Conservation (phyloP, 495 filamentous ascomycete genomes). For the Echria macrotheca region DNA sequence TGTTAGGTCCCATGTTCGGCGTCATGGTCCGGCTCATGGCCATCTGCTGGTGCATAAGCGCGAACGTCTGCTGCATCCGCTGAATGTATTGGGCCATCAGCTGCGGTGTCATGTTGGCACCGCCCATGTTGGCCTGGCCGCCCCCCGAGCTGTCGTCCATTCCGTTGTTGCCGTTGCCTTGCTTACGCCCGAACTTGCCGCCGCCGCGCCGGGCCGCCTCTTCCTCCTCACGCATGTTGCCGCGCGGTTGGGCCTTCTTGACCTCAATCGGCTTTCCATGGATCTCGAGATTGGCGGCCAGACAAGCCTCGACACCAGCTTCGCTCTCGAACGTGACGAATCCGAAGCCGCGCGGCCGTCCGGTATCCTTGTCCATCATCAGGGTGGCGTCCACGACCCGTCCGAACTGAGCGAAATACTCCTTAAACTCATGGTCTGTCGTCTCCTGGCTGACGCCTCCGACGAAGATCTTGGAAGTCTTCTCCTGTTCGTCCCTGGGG, state of each 20-base stretch:
- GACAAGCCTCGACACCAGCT: conserved; percentile 85
- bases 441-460: conserved; percentile 97
- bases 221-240: conserved; percentile 88
- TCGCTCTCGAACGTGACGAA: conserved; percentile 98
- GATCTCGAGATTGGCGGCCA: conserved; percentile 75
- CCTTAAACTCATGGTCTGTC: conserved; percentile 88
- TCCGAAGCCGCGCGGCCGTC: conserved; percentile 91
- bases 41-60: conserved; percentile 86
- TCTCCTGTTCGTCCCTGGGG: conserved; percentile 94
- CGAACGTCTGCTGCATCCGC: conserved; percentile 94
- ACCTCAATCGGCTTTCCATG: conserved; percentile 95
- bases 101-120: conserved; percentile 76
- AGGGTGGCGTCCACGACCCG: conserved; percentile 94
- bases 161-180: conserved; percentile 24
- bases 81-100: conserved; percentile 98
- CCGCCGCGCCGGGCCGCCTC: conserved; percentile 62
- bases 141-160: conserved; percentile 37
- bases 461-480: conserved; percentile 96
- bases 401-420: conserved; percentile 94
- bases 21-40: conserved; percentile 59
- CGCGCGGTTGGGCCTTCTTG: conserved; percentile 93
- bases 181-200: conserved; percentile 42
- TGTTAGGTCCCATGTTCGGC: conserved; percentile 60
- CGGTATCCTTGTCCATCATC: conserved; percentile 99
- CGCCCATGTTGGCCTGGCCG: conserved; percentile 30